A percentile compares a stretch with the other conserved stretches of the same genome.
These are phyloP conservation scores for Margaritispora aquatica DNA, from an alignment of 495 filamentous ascomycete species.

Conservation along the genomic window DNA sequence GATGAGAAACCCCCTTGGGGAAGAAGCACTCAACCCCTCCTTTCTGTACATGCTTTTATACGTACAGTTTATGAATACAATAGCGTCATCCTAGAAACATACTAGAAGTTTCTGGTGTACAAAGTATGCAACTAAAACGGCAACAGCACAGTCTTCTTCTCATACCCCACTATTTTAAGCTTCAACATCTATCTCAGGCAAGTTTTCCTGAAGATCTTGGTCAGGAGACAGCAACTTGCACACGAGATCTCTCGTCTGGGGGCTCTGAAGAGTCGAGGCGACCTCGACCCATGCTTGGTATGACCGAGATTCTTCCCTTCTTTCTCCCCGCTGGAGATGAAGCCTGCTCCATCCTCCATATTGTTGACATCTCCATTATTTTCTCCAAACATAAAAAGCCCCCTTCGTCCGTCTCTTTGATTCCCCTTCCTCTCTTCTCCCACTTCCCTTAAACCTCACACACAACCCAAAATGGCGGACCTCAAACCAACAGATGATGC, in stretches of 20 bases:
- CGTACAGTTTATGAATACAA: no score
- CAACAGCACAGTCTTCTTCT: no score
- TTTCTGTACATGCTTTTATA: no score
- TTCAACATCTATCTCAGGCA: not conserved
- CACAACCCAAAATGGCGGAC: constrained; percentile 6
- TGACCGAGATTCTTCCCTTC: not conserved
- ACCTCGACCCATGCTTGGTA: not conserved
- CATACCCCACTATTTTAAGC: not conserved
- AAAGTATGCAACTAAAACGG: no score
- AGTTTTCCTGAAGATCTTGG: not conserved
- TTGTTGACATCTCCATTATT: no score
- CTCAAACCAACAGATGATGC: constrained; percentile 6
- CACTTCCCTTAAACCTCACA: not conserved
- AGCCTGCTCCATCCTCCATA: not conserved
- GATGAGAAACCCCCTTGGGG: not conserved
- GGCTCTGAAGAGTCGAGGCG: not conserved
- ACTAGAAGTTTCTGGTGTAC: not conserved
- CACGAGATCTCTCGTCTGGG: not conserved
- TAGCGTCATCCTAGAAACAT: not conserved
- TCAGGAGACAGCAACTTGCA: not conserved
- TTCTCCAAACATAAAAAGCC: not conserved
- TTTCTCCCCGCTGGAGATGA: not conserved
- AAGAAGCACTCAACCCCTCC: not conserved
- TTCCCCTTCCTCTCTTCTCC: not conserved
- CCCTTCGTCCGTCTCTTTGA: not conserved